Evolutionary conservation across 306 rosid species (phyloP), one percentile per base, ranked within the genome.

Genomic region (Chamaecrista fasciculata): DNA sequence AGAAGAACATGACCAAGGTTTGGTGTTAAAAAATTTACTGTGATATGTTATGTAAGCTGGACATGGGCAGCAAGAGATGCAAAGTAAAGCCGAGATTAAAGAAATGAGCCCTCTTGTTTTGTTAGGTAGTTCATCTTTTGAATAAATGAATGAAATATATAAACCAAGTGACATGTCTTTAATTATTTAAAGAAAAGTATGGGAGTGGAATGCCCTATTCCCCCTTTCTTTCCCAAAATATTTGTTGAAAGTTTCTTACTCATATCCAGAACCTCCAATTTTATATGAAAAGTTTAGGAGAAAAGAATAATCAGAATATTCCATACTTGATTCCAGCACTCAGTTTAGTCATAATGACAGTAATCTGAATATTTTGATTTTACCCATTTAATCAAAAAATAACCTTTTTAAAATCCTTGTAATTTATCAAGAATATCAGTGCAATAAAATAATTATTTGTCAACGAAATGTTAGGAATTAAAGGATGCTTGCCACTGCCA

Each of bases 401-500:
- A 40, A 40, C n/a, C 2, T 40, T 4, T 14, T 14, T 12, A 43
- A 14, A 43, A 43, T 43, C 6, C 18, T 7, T 7, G 5, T 14
- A 43, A 15, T 43, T 43, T 12, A 15, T 43, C 14, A 19, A 43
- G 15, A 43, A 14, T 14, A 15, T 43, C 4, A 6, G 16, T 47
- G 53, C 23, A n/a, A 18, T 16, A 18, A 47, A 47, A 5, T 16
- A 5, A 7, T 18, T 23, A 15, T n/a, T 44, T 44, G 50, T 44
- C 20, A 44, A 44, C 49, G 40, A 59, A 58, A 59, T 43, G n/a
- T 24, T n/a, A n/a, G n/a, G 42, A 59, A n/a, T 36, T 65, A 16
- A 44, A 15, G 56, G 29, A 21, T 33, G 24, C 31, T 67, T 67
- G 67, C 53, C 24, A 49, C 58, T 67, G 67, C 53, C 24, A 49